phyloP scores from a whole-genome alignment of 768 basidiomycete genomes.

The Sporobolomyces phaffii region DNA sequence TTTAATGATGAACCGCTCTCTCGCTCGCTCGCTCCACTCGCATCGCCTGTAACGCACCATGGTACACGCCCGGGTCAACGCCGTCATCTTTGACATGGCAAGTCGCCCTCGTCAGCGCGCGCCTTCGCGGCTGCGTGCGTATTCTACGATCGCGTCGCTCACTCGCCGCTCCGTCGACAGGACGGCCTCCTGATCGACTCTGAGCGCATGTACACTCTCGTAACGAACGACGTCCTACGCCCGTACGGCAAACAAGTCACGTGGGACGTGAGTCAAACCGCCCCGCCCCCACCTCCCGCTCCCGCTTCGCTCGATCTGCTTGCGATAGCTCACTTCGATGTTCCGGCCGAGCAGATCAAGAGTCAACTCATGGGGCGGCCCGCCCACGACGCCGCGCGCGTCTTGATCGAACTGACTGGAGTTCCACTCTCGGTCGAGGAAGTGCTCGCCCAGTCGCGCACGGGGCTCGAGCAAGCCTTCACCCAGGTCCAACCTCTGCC shows the following conservation, averaged over 20 bases:
- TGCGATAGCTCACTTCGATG: no score
- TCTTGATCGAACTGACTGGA: constrained; percentile 43
- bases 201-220: constrained; percentile 27
- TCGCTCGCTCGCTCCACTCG: no score
- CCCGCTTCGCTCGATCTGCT: background rate
- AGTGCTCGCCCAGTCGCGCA: constrained; percentile 58
- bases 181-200: constrained; percentile 37
- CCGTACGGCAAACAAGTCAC: constrained; percentile 70
- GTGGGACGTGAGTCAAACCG: constrained; percentile 65
- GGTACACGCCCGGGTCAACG: constrained; percentile 10
- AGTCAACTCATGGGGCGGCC: constrained; percentile 30
- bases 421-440: constrained; percentile 61
- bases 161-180: background rate
- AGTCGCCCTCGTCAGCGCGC: background rate
- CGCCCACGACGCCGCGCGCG: constrained; percentile 50
- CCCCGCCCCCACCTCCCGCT: no score
- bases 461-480: constrained; percentile 62
- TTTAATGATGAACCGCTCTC: no score
- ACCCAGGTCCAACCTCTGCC: constrained; percentile 66
- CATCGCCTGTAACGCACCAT: no score
- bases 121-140: no score
- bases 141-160: background rate
- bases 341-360: no score
- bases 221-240: constrained; percentile 63
- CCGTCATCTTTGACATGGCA: constrained; percentile 38